Evolutionary conservation across 352 stramenopile genomes (phyloP).

Genomic region (Phytopythium helicoides): DNA sequence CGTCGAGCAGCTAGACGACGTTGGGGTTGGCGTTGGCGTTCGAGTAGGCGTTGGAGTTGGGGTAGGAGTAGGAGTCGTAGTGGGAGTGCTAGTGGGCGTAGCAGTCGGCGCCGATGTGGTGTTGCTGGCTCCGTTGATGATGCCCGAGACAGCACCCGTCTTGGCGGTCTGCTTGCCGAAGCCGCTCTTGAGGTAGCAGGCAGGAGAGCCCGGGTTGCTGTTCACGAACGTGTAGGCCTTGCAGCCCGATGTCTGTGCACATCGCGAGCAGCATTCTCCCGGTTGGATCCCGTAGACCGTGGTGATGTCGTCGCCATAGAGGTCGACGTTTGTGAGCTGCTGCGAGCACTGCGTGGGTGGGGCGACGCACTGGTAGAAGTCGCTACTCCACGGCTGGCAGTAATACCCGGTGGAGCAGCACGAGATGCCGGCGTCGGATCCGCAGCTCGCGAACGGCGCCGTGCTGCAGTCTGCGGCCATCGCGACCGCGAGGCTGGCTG

Average conservation of each 20-base stretch:
- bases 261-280: constrained; percentile 25
- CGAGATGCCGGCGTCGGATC: constrained; percentile 1
- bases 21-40: constrained; percentile 13
- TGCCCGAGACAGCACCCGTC: constrained; percentile 29
- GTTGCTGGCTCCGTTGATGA: constrained; percentile 12
- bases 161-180: constrained; percentile 5
- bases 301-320: constrained; percentile 23
- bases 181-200: constrained; percentile 38
- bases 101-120: constrained; percentile 4
- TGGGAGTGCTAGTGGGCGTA: constrained; percentile 1
- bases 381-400: constrained; percentile 18
- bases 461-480: constrained; percentile 4
- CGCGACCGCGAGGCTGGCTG: background rate
- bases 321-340: constrained; percentile 28
- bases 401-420: constrained; percentile 20
- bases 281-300: constrained; percentile 24
- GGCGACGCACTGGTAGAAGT: constrained; percentile 23
- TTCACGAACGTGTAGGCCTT: constrained; percentile 42
- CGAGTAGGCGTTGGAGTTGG: constrained; percentile 11
- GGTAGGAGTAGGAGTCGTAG: constrained; percentile 12
- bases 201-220: constrained; percentile 20
- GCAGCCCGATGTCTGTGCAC: constrained; percentile 20
- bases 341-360: constrained; percentile 15
- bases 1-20: constrained; percentile 15
- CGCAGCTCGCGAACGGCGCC: constrained; percentile 4